A percentile compares a stretch with the other conserved stretches of the same genome.
These are phyloP conservation scores for Stylosanthes scabra DNA, from an alignment of 331 rosid species.

Conservation along the genomic window DNA sequence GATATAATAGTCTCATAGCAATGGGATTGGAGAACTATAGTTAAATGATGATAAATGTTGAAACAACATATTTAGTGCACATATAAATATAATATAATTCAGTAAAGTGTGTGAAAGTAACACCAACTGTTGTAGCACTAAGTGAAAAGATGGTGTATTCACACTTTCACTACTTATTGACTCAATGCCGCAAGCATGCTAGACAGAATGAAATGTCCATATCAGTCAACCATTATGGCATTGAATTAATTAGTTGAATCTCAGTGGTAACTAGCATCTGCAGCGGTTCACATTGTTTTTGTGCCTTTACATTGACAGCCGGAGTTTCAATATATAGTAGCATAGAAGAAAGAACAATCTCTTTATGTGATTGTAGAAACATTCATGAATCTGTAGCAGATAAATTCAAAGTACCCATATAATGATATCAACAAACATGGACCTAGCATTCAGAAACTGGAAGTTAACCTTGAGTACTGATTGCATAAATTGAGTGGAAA, in stretches of 20 bases:
- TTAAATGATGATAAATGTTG: not conserved
- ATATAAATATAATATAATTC: not conserved
- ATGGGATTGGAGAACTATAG: not conserved
- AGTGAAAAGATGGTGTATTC: not conserved
- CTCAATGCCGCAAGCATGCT: conserved; percentile 10
- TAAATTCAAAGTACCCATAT: no score
- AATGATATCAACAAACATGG: no score
- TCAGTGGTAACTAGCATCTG: conserved; percentile 17
- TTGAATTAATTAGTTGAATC: conserved; percentile 7
- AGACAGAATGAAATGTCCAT: conserved; percentile 17
- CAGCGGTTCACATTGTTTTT: conserved; percentile 20
- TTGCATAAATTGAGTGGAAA: conserved; percentile 19
- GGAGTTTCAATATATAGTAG: no score
- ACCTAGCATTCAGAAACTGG: no score
- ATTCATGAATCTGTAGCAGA: conserved; percentile 25
- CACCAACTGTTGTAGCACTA: conserved; percentile 22
- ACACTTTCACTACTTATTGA: not conserved
- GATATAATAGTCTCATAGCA: not conserved
- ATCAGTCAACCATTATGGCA: conserved; percentile 41
- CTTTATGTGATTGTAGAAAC: not conserved
- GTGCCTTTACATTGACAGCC: not conserved
- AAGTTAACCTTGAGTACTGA: conserved; percentile 19
- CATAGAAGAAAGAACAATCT: not conserved
- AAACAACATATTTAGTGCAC: not conserved
- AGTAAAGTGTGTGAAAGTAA: not conserved